Evolutionary conservation across 2,329 filamentous ascomycete genomes (phyloP).

Genomic region (Aspergillus sp.): DNA sequence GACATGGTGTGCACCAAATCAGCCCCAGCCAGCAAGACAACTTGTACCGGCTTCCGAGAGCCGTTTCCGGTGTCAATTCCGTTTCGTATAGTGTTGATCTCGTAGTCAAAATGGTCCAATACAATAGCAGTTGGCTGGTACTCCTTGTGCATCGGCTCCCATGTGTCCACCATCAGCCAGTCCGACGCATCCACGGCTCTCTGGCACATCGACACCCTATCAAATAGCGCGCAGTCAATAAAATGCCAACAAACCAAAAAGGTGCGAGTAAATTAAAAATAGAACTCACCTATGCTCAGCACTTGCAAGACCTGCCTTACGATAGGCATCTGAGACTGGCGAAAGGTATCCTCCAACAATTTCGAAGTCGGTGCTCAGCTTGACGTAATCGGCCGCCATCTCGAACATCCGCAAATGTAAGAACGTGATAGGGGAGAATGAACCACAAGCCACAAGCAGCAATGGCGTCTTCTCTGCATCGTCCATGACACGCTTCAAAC

Average conservation of each 20-base stretch:
- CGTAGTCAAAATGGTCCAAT: slow-evolving; percentile 85
- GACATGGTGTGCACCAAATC: slow-evolving; percentile 75
- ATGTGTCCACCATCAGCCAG: slow-evolving; percentile 84
- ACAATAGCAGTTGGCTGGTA: slow-evolving; percentile 89
- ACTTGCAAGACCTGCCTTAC: slow-evolving; percentile 75
- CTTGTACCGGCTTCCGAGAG: slow-evolving; percentile 64
- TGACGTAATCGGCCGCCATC: slow-evolving; percentile 78
- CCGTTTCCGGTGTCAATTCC: slow-evolving; percentile 71
- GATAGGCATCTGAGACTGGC: slow-evolving; percentile 74
- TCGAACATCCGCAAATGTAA: slow-evolving; percentile 80
- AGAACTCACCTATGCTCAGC: slow-evolving; percentile 62
- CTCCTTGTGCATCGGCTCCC: slow-evolving; percentile 80
- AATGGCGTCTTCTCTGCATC: slow-evolving; percentile 50
- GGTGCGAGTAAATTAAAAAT: not conserved
- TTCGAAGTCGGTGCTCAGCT: slow-evolving; percentile 75
- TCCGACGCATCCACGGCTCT: slow-evolving; percentile 71
- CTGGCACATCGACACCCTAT: slow-evolving; percentile 78
- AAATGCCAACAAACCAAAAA: not conserved
- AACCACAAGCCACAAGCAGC: slow-evolving; percentile 52
- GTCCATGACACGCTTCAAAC: slow-evolving; percentile 48
- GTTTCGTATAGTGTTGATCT: slow-evolving; percentile 77
- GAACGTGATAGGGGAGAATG: slow-evolving; percentile 62
- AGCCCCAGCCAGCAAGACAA: slow-evolving; percentile 78
- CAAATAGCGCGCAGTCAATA: slow-evolving; percentile 2
- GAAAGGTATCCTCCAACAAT: slow-evolving; percentile 82